Base-by-base conservation (phyloP, 1,139 yeast species). In the Saccharomyces hybrid region DNA sequence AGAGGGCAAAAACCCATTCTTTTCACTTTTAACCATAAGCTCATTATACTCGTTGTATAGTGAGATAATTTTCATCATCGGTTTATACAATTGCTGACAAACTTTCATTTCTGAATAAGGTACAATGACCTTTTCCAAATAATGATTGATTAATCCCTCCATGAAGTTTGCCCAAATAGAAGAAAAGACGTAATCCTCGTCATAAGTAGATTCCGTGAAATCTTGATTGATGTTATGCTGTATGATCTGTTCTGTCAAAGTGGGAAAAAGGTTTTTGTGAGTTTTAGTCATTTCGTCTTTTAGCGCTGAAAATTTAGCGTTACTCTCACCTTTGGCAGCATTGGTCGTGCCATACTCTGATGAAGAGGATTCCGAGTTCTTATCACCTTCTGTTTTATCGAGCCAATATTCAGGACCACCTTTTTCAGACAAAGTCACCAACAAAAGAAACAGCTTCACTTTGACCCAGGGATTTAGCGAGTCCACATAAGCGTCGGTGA, bases 91-190 rank as follows among this genome's bases (percentile, higher is more conserved):
- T 48, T 70, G 72, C 55, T 67, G 70, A 42, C 72, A 69, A 27
- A 70, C 71, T 53, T 69, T 69, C 65, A 65, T 64, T 54, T 70
- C 73, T 5, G 71, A 68, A 27, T 61, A 64, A 3, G 73, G 72
- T 4, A 69, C 69, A 32, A 70, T 70, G 5, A 66, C 62, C 50
- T 64, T 64, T 48, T 70, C 72, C 57, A 70, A 53, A 54, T 69
- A 69, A 53, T 70, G 72, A 50, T 70, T 70, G 16, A 70, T 70
- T 48, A 70, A 53, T 5, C 72, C 72, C 53, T 70, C 73, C 72
- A 69, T 70, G 50, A 70, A 70, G 51, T 70, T 69, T 4, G 73
- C 72, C 73, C 73, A 70, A 20, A 69, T 68, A 2, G 72, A 67
- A 7, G 71, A 68, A 55, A 66, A 68, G 1, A 70, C 70, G 51